Conservation (phyloP, 768 basidiomycete genomes). For the Hydnomerulius pinastri region DNA sequence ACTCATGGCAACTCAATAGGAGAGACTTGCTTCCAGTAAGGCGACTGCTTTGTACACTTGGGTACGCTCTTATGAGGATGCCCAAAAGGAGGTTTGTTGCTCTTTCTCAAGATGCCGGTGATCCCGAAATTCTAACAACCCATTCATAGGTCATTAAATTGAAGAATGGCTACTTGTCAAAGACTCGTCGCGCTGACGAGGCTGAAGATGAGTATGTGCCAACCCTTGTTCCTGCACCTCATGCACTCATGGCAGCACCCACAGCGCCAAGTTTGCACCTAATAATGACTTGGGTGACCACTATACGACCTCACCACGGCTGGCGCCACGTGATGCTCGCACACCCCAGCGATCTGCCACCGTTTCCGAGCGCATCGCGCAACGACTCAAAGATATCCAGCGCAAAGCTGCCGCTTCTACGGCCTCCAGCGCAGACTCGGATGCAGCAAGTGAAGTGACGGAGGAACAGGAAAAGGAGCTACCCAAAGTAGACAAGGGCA, state of each 20-base stretch:
- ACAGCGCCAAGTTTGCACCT: slow-evolving; percentile 87
- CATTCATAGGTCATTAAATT: slow-evolving; percentile 59
- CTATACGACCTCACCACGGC: slow-evolving; percentile 79
- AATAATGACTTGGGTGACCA: slow-evolving; percentile 62
- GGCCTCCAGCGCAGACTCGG: slow-evolving; percentile 27
- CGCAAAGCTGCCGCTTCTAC: slow-evolving; percentile 45
- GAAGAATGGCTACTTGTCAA: slow-evolving; percentile 75
- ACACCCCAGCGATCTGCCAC: slow-evolving; percentile 67
- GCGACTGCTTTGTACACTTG: slow-evolving; percentile 62
- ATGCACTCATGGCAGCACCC: slow-evolving; percentile 12
- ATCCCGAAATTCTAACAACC: slow-evolving; percentile 2
- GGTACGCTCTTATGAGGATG: slow-evolving; percentile 70
- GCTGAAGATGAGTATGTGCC: slow-evolving; percentile 86
- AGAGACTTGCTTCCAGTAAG: slow-evolving; percentile 61
- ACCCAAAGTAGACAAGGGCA: slow-evolving; percentile 81
- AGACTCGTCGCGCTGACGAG: slow-evolving; percentile 85
- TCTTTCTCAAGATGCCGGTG: background rate
- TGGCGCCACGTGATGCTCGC: slow-evolving; percentile 57
- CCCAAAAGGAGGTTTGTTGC: slow-evolving; percentile 58
- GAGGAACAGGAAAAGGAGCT: slow-evolving; percentile 35
- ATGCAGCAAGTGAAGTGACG: slow-evolving; percentile 24
- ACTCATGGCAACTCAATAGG: slow-evolving; percentile 39
- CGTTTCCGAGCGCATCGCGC: slow-evolving; percentile 84
- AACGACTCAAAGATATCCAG: slow-evolving; percentile 80
- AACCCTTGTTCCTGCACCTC: background rate